Percentiles rank a stretch among this genome's conserved stretches.
phyloP scores from a whole-genome alignment of 176 grass and related monocot species.

The Chrysopogon serrulatus region DNA sequence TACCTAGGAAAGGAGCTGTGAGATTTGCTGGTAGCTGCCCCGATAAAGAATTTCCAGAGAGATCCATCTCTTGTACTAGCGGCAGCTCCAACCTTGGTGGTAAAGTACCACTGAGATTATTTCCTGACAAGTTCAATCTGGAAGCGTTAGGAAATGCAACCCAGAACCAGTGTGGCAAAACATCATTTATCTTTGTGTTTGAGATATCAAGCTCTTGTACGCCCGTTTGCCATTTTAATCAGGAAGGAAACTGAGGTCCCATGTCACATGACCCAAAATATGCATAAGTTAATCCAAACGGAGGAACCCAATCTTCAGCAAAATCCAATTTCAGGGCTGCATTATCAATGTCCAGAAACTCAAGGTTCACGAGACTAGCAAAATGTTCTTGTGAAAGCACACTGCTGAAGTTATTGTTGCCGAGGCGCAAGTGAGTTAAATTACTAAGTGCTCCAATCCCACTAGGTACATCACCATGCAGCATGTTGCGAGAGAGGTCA shows the following conservation, averaged over 20 bases:
- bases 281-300: slow-evolving; percentile 15
- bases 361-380: background rate
- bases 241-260: slow-evolving; percentile 42
- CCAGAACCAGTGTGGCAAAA: slow-evolving; percentile 58
- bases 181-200: slow-evolving; percentile 36
- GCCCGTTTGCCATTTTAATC: slow-evolving; percentile 36
- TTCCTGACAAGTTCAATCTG: slow-evolving; percentile 19
- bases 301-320: slow-evolving; percentile 36
- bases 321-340: slow-evolving; percentile 26
- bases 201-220: background rate
- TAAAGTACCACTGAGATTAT: slow-evolving; percentile 26
- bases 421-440: slow-evolving; percentile 12
- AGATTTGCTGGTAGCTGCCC: slow-evolving; percentile 9
- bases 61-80: background rate
- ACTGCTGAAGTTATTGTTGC: slow-evolving; percentile 15
- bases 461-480: slow-evolving; percentile 6
- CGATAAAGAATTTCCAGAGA: background rate
- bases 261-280: slow-evolving; percentile 30
- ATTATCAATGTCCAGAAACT: slow-evolving; percentile 2
- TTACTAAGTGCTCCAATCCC: slow-evolving; percentile 27
- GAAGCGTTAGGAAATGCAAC: background rate
- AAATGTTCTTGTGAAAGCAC: slow-evolving; percentile 17
- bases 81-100: background rate
- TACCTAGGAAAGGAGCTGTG: background rate
- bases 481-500: slow-evolving; percentile 14